These are phyloP conservation scores for Marasmius oreades DNA, from an alignment of 1,284 basidiomycete species.

Conservation along the genomic window DNA sequence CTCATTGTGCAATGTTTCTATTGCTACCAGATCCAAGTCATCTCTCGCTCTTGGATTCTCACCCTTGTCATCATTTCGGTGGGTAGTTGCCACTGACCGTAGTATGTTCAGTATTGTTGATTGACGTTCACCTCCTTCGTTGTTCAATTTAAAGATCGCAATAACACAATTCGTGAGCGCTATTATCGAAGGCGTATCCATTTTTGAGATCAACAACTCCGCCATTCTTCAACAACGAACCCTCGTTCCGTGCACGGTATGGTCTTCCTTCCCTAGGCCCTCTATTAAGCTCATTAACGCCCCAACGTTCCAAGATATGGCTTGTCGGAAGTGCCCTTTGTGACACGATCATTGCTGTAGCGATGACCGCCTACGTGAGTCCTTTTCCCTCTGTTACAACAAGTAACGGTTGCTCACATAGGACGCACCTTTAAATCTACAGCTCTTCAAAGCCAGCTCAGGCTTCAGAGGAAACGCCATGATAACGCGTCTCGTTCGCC, in stretches of 20 bases:
- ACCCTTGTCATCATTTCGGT: slow-evolving; percentile 2
- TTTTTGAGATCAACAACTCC: slow-evolving; percentile 2
- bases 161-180: slow-evolving; percentile 3
- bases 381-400: neutral
- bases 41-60: slow-evolving; percentile 4
- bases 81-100: neutral
- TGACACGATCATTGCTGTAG: slow-evolving; percentile 7
- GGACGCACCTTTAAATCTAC: neutral
- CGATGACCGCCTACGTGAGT: slow-evolving; percentile 6
- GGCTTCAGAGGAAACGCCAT: neutral
- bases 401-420: no score
- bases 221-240: slow-evolving; percentile 9
- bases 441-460: neutral
- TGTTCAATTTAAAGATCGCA: slow-evolving; percentile 8
- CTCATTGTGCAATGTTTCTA: slow-evolving; percentile 9
- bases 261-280: neutral
- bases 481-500: neutral
- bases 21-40: slow-evolving; percentile 7
- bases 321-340: slow-evolving; percentile 5
- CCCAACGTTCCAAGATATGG: slow-evolving; percentile 5
- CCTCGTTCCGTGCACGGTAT: slow-evolving; percentile 7
- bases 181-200: slow-evolving; percentile 2
- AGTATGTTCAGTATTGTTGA: neutral
- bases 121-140: neutral
- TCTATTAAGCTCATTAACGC: neutral